These are phyloP conservation scores for Neurospora sp. DNA, from an alignment of 495 filamentous ascomycete genomes.

Conservation along the genomic window DNA sequence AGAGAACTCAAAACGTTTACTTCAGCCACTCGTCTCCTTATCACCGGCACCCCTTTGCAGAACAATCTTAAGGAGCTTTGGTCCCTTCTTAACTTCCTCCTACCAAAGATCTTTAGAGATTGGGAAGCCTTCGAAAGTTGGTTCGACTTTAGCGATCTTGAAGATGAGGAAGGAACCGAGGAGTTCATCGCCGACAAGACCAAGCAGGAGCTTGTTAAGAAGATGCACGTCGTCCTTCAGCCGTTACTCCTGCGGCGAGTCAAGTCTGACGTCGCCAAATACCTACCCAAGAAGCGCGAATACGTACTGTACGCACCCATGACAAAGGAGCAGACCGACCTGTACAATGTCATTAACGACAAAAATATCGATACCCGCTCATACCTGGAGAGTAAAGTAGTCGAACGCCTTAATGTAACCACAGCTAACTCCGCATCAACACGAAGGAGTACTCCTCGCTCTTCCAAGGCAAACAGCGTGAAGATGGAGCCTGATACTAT, in stretches of 20 bases:
- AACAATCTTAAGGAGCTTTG: constrained; percentile 94
- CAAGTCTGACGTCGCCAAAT: constrained; percentile 84
- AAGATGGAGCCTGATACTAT: constrained; percentile 11
- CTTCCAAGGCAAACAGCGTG: constrained; percentile 28
- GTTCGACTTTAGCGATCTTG: constrained; percentile 90
- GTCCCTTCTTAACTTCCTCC: constrained; percentile 88
- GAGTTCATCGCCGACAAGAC: constrained; percentile 66
- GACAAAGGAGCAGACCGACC: constrained; percentile 75
- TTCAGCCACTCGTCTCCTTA: constrained; percentile 80
- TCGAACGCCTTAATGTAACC: constrained; percentile 51
- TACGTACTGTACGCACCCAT: constrained; percentile 91
- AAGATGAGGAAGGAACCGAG: constrained; percentile 60
- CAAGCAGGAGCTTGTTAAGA: constrained; percentile 74
- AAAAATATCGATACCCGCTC: constrained; percentile 59
- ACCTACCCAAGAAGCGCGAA: constrained; percentile 90
- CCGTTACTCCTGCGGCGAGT: constrained; percentile 81
- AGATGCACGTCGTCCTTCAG: constrained; percentile 85
- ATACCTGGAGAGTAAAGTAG: constrained; percentile 76
- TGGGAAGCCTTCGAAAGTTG: constrained; percentile 82
- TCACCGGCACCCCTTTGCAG: constrained; percentile 90
- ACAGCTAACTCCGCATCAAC: constrained; percentile 28
- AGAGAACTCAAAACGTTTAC: constrained; percentile 76
- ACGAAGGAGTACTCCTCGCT: constrained; percentile 22
- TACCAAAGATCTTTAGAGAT: constrained; percentile 86
- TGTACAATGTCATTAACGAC: constrained; percentile 78